Percentiles rank a stretch among this genome's conserved stretches.
phyloP scores from a whole-genome alignment of 768 basidiomycete species.

The Ramaria sp. region DNA sequence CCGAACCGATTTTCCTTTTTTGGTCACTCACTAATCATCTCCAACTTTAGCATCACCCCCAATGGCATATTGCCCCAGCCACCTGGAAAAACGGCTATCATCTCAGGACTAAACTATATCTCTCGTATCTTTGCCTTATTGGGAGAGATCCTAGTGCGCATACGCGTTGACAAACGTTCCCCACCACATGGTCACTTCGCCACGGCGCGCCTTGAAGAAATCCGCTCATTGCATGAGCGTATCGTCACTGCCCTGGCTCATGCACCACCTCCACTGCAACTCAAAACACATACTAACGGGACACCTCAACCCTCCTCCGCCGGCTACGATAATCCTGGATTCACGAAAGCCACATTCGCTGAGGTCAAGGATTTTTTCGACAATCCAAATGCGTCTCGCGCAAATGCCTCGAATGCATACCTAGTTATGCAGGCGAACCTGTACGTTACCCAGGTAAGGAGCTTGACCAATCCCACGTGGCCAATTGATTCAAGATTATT shows the following conservation, averaged over 20 bases:
- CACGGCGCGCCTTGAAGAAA: conserved; percentile 75
- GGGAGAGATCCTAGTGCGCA: conserved; percentile 79
- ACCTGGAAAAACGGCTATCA: conserved; percentile 73
- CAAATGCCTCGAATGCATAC: conserved; percentile 80
- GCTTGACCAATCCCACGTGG: background rate
- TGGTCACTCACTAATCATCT: conserved; percentile 2
- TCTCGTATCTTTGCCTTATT: conserved; percentile 79
- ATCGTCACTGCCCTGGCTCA: conserved; percentile 67
- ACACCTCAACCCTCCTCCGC: conserved; percentile 37
- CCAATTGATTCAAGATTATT: background rate
- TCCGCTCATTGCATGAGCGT: conserved; percentile 67
- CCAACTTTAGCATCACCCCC: conserved; percentile 56
- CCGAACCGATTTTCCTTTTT: conserved; percentile 11
- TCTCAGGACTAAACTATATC: conserved; percentile 81
- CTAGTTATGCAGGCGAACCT: conserved; percentile 89
- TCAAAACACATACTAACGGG: conserved; percentile 43
- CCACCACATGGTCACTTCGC: conserved; percentile 81
- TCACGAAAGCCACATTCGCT: conserved; percentile 73
- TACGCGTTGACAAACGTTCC: conserved; percentile 78
- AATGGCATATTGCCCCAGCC: conserved; percentile 79
- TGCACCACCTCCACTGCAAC: conserved; percentile 62
- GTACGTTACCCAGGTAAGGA: conserved; percentile 77
- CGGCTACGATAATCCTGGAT: conserved; percentile 61
- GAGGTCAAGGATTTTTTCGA: conserved; percentile 89
- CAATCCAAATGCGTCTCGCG: conserved; percentile 78